Evolutionary conservation across 768 basidiomycete genomes (phyloP).

Genomic region (Galerina marginata): DNA sequence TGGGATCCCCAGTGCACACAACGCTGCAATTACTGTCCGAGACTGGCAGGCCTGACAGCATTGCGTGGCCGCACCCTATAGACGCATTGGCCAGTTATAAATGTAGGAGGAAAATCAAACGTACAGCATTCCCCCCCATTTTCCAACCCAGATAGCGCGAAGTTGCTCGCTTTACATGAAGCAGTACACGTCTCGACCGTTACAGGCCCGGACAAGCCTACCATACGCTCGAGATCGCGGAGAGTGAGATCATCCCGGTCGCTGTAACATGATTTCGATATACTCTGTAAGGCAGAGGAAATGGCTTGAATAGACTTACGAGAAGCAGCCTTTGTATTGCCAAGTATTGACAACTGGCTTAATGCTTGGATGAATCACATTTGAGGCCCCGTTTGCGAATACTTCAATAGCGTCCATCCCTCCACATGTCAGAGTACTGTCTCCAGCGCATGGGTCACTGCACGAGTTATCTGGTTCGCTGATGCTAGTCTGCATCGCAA

Average conservation of each 20-base stretch:
- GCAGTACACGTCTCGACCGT: conserved; percentile 16
- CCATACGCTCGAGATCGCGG: conserved; percentile 5
- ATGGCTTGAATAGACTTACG: conserved; percentile 1
- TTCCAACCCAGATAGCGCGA: no score
- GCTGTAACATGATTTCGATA: no score
- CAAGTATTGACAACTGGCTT: conserved; percentile 17
- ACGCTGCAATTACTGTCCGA: no score
- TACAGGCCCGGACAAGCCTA: conserved; percentile 11
- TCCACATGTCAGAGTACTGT: conserved; percentile 50
- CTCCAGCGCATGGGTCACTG: conserved; percentile 49
- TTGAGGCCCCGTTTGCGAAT: conserved; percentile 15
- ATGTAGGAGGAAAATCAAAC: no score
- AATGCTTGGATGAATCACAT: conserved; percentile 14
- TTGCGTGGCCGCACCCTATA: no score
- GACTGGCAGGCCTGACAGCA: no score
- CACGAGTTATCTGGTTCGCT: conserved; percentile 36
- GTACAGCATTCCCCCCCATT: no score
- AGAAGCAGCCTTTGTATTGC: conserved; percentile 21
- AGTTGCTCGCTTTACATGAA: conserved; percentile 11
- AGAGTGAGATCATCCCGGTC: no score
- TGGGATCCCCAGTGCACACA: no score
- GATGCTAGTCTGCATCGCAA: conserved; percentile 20
- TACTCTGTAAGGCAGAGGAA: no score
- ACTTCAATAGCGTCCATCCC: conserved; percentile 30
- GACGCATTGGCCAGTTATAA: no score